These are phyloP conservation scores for Neopestalotiopsis sp. DNA, from an alignment of 2,329 filamentous ascomycete species.

Conservation along the genomic window DNA sequence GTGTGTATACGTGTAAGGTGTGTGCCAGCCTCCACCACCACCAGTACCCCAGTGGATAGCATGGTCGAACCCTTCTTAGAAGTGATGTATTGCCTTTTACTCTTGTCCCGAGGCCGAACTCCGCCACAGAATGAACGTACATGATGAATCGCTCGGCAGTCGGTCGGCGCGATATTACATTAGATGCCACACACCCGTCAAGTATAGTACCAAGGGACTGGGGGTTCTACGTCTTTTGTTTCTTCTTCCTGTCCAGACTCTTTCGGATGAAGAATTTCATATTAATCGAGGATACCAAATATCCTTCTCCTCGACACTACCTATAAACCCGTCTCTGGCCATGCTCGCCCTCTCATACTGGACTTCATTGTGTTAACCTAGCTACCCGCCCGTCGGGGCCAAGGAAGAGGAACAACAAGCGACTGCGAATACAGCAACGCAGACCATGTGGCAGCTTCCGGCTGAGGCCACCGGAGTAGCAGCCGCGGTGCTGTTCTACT, in stretches of 20 bases:
- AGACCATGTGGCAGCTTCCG: slow-evolving; percentile 22
- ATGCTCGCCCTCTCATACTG: neutral
- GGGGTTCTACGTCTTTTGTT: neutral
- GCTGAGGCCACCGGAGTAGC: slow-evolving; percentile 21
- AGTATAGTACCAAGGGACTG: neutral
- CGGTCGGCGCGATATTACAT: neutral
- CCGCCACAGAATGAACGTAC: neutral
- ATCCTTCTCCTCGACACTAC: neutral
- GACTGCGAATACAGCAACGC: neutral
- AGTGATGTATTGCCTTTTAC: neutral
- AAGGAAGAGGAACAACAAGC: neutral
- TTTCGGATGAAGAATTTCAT: neutral
- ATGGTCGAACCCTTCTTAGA: neutral
- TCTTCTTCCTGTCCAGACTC: neutral
- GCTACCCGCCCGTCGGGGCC: neutral
- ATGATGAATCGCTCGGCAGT: neutral
- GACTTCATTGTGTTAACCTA: neutral
- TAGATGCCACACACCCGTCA: neutral
- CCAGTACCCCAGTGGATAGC: neutral
- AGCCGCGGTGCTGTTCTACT: slow-evolving; percentile 24
- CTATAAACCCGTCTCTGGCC: neutral
- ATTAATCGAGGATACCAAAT: neutral
- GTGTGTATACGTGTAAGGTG: neutral
- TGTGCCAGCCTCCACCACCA: neutral
- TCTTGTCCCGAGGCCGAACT: neutral